phyloP scores from a whole-genome alignment of 2,329 filamentous ascomycete genomes.

The Talaromyces sp. region DNA sequence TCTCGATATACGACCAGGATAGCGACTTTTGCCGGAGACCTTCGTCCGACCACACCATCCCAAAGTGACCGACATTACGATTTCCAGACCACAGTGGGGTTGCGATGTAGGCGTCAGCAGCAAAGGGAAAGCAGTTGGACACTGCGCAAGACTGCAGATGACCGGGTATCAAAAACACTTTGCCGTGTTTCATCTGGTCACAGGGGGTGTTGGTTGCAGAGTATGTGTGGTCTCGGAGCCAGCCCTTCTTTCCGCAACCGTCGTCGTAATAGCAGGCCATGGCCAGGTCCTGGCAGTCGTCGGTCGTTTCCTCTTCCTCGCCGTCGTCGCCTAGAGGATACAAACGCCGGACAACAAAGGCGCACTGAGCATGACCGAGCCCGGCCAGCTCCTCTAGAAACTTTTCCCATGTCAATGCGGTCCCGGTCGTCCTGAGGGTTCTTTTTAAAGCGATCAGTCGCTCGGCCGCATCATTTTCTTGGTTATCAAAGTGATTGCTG shows the following conservation, averaged over 20 bases:
- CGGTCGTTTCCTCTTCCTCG: constrained; percentile 51
- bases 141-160: constrained; percentile 53
- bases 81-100: constrained; percentile 60
- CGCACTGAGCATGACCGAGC: constrained; percentile 61
- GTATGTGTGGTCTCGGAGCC: constrained; percentile 58
- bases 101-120: constrained; percentile 62
- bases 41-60: constrained; percentile 64
- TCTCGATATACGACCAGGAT: constrained; percentile 63
- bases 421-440: constrained; percentile 47
- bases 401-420: constrained; percentile 58
- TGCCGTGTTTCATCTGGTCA: constrained; percentile 65
- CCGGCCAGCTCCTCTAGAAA: constrained; percentile 60
- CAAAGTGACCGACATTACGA: constrained; percentile 61
- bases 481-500: constrained; percentile 25
- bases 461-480: constrained; percentile 44
- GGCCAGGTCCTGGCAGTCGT: constrained; percentile 59
- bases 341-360: constrained; percentile 51
- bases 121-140: constrained; percentile 52
- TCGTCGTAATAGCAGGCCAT: constrained; percentile 63
- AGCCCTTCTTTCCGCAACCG: constrained; percentile 47
- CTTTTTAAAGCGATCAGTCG: constrained; percentile 56
- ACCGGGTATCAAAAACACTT: constrained; percentile 63
- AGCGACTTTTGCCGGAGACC: constrained; percentile 52
- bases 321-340: constrained; percentile 47
- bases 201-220: constrained; percentile 61